Percentiles rank a stretch among this genome's conserved stretches.
Evolutionary conservation across 176 grass and related monocot species (phyloP).

Genomic region (Eleusine indica): DNA sequence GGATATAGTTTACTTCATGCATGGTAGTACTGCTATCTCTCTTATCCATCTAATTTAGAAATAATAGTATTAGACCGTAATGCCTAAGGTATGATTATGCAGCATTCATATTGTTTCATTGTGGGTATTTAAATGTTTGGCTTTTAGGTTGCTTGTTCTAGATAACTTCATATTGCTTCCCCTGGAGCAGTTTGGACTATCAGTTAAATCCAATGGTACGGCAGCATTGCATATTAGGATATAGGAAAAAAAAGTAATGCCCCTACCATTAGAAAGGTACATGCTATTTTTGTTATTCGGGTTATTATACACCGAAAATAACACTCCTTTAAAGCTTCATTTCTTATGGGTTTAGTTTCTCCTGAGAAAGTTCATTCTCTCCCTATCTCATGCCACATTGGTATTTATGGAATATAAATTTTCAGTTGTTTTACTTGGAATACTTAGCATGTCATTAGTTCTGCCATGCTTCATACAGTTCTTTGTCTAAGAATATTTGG

Average conservation of each 20-base stretch:
- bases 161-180: background rate
- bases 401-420: background rate
- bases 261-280: no score
- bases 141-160: conserved; percentile 3
- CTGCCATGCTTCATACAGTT: no score
- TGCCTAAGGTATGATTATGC: background rate
- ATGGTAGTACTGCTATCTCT: background rate
- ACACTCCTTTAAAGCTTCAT: background rate
- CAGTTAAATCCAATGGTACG: background rate
- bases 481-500: no score
- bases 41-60: conserved; percentile 18
- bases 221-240: no score
- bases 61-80: background rate
- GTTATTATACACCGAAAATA: background rate
- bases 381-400: background rate
- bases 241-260: no score
- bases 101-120: background rate
- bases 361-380: background rate
- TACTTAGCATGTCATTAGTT: no score
- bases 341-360: background rate
- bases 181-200: background rate
- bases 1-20: conserved; percentile 5
- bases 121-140: background rate
- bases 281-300: background rate
- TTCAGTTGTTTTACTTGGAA: background rate